A percentile compares a stretch with the other conserved stretches of the same genome.
phyloP scores from a whole-genome alignment of 805 yeast genomes.

The Saccharomycopsis schoenii region DNA sequence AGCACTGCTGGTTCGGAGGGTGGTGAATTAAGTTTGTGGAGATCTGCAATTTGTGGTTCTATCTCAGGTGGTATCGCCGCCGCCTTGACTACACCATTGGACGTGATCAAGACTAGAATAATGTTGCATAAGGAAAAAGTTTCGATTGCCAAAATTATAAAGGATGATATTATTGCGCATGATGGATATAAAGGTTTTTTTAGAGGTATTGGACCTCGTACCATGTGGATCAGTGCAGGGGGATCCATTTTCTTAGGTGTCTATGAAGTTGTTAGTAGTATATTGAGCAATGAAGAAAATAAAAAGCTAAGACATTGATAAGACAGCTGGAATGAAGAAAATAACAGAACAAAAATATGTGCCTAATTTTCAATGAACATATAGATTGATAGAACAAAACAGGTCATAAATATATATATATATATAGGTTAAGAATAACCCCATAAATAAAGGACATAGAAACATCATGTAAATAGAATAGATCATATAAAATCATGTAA shows the following conservation, averaged over 20 bases:
- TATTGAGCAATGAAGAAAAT: neutral
- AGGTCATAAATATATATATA: too few relatives aligned
- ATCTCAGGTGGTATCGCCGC: constrained; percentile 83
- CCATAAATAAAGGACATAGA: too few relatives aligned
- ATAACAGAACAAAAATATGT: too few relatives aligned
- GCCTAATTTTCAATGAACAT: neutral
- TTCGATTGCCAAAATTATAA: constrained; percentile 38
- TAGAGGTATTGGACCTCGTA: constrained; percentile 88
- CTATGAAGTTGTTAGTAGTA: constrained; percentile 53
- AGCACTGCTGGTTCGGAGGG: constrained; percentile 18
- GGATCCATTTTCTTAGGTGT: constrained; percentile 96
- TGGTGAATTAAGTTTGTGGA: constrained; percentile 23
- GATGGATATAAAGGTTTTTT: constrained; percentile 71
- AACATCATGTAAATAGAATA: too few relatives aligned
- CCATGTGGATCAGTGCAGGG: constrained; percentile 96
- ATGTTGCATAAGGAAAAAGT: constrained; percentile 56
- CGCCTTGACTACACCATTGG: constrained; percentile 72
- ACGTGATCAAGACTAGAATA: constrained; percentile 71
- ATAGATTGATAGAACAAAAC: neutral
- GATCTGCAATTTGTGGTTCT: constrained; percentile 80
- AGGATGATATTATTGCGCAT: constrained; percentile 40
- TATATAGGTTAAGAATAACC: too few relatives aligned
- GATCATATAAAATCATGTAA: too few relatives aligned
- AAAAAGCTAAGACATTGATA: neutral
- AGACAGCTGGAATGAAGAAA: too few relatives aligned